These are phyloP conservation scores for Suhomyces vadensis DNA, from an alignment of 805 yeast genomes.

Conservation along the genomic window DNA sequence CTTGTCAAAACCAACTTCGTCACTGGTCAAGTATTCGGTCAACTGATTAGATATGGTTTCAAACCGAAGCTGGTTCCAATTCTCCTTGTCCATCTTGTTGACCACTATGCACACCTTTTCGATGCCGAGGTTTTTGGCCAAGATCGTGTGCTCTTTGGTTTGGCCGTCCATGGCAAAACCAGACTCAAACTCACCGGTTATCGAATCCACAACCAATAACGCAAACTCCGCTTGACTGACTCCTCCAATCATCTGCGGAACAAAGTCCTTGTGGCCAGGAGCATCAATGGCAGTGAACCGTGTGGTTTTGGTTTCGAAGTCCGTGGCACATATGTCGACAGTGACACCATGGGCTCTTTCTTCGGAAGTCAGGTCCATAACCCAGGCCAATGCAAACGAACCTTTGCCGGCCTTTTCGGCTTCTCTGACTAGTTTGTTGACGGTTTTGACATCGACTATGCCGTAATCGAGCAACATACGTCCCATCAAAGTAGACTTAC, in stretches of 20 bases:
- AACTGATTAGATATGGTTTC: slow-evolving; percentile 52
- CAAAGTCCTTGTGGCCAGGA: slow-evolving; percentile 81
- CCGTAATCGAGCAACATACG: slow-evolving; percentile 66
- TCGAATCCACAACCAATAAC: slow-evolving; percentile 67
- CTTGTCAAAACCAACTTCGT: slow-evolving; percentile 49
- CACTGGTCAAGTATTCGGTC: slow-evolving; percentile 48
- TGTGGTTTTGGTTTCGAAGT: slow-evolving; percentile 55
- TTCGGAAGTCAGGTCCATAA: slow-evolving; percentile 77
- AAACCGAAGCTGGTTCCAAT: slow-evolving; percentile 57
- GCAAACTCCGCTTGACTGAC: slow-evolving; percentile 79
- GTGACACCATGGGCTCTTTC: slow-evolving; percentile 79
- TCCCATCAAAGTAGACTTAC: slow-evolving; percentile 80
- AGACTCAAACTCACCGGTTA: slow-evolving; percentile 66
- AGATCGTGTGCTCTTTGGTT: slow-evolving; percentile 73
- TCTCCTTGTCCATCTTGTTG: slow-evolving; percentile 67
- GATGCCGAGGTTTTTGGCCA: slow-evolving; percentile 70
- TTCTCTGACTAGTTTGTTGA: slow-evolving; percentile 63
- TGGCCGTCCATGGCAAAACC: slow-evolving; percentile 71
- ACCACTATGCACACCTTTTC: slow-evolving; percentile 59
- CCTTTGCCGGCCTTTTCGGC: slow-evolving; percentile 69
- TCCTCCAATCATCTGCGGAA: slow-evolving; percentile 85
- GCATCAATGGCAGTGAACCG: slow-evolving; percentile 77
- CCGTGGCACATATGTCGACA: slow-evolving; percentile 70
- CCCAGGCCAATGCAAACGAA: slow-evolving; percentile 84
- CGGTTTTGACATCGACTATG: slow-evolving; percentile 62